Conservation (phyloP, 192 early-diverging fungal species). For the Podila epicladia region DNA sequence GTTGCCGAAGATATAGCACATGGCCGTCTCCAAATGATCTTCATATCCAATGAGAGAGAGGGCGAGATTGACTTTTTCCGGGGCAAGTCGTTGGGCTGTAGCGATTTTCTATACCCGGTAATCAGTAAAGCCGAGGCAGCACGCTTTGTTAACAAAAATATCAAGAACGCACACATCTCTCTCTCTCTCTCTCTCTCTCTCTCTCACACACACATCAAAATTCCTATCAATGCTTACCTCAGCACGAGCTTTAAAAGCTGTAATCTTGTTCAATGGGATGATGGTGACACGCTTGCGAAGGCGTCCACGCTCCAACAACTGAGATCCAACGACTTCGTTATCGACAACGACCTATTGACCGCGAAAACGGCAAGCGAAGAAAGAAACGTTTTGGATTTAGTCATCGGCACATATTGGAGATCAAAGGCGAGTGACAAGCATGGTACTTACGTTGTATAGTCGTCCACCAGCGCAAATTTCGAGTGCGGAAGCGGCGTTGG, state of each 20-base stretch:
- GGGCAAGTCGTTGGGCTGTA: conserved; percentile 82
- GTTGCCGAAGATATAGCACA: conserved; percentile 94
- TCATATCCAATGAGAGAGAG: conserved; percentile 86
- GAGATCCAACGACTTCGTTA: conserved; percentile 81
- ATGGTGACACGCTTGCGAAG: conserved; percentile 86
- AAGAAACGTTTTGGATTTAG: too few relatives aligned
- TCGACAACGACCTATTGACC: conserved; percentile 84
- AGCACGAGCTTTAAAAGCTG: conserved; percentile 60
- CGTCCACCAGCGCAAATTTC: conserved; percentile 96
- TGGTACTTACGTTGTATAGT: conserved; percentile 81
- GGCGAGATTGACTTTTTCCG: conserved; percentile 91
- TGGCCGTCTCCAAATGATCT: conserved; percentile 81
- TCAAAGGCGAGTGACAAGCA: not conserved
- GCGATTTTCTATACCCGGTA: conserved; percentile 58
- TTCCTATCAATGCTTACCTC: conserved; percentile 37
- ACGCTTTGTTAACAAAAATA: conserved; percentile 1
- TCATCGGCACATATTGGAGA: conserved; percentile 1
- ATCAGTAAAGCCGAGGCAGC: too few relatives aligned
- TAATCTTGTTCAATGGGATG: conserved; percentile 97
- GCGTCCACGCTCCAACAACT: conserved; percentile 82
- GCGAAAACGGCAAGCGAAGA: not conserved
- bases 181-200: too few relatives aligned
- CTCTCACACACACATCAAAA: too few relatives aligned
- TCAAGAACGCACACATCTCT: too few relatives aligned
- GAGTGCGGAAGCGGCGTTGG: conserved; percentile 78